Percentiles rank a stretch among this genome's conserved stretches.
Evolutionary conservation across 192 early-diverging fungal species (phyloP).

Genomic region (Podochytrium sp.): DNA sequence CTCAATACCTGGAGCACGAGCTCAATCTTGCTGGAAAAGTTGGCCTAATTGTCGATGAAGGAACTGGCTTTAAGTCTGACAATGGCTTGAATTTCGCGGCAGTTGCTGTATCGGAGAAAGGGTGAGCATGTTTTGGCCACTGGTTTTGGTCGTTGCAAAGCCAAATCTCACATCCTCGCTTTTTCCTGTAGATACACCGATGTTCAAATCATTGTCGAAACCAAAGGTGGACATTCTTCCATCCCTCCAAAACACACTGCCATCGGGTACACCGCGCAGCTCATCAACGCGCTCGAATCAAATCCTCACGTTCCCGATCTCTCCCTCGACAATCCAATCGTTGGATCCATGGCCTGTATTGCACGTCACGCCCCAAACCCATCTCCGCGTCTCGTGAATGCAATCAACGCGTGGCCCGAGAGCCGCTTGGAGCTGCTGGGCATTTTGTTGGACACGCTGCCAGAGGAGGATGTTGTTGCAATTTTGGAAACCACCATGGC

Average conservation of each 20-base stretch:
- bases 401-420: conserved; percentile 20
- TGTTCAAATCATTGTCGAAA: conserved; percentile 27
- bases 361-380: conserved; percentile 31
- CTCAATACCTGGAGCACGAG: not conserved
- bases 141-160: too few relatives aligned
- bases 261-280: conserved; percentile 35
- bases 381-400: conserved; percentile 16
- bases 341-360: conserved; percentile 29
- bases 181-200: conserved; percentile 27
- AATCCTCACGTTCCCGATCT: conserved; percentile 24
- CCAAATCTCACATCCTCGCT: not conserved
- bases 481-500: conserved; percentile 48
- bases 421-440: conserved; percentile 17
- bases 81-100: conserved; percentile 28
- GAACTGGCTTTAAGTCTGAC: conserved; percentile 11
- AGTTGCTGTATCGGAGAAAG: conserved; percentile 43
- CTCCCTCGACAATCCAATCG: conserved; percentile 29
- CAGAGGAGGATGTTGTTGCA: not conserved
- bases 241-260: conserved; percentile 44
- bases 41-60: conserved; percentile 48
- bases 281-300: conserved; percentile 34
- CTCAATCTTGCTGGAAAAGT: conserved; percentile 29
- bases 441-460: not conserved
- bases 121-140: not conserved
- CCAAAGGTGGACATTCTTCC: conserved; percentile 44